Conservation (phyloP, 768 basidiomycete genomes). For the Leccinum disarticulatum region DNA sequence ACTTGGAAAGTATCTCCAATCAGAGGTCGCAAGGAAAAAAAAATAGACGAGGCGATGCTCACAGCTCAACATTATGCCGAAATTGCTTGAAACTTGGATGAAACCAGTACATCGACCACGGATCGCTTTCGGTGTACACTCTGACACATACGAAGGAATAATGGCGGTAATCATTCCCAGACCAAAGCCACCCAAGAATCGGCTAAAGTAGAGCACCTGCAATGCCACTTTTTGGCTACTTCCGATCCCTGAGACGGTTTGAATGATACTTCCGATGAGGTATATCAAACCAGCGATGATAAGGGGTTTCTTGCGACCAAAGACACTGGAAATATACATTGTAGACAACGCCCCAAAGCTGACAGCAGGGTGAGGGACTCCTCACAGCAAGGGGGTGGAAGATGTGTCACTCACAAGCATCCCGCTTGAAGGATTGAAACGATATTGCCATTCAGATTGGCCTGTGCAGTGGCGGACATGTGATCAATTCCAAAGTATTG, state of each 20-base stretch:
- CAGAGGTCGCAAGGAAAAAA: neutral
- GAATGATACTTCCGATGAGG: constrained; percentile 47
- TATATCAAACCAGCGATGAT: constrained; percentile 46
- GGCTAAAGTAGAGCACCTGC: constrained; percentile 44
- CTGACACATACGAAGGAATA: constrained; percentile 51
- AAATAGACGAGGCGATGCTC: constrained; percentile 4
- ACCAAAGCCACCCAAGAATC: constrained; percentile 62
- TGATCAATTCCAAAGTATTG: constrained; percentile 47
- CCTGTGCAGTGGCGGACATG: constrained; percentile 35
- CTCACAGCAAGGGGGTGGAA: neutral
- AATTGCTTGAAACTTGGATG: constrained; percentile 34
- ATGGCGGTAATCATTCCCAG: constrained; percentile 54
- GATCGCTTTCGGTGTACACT: constrained; percentile 47
- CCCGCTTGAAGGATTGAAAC: constrained; percentile 52
- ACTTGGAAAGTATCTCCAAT: constrained; percentile 24
- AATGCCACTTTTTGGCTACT: constrained; percentile 36
- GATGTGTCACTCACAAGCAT: constrained; percentile 40
- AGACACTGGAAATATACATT: constrained; percentile 40
- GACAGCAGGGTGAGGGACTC: neutral
- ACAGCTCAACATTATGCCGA: constrained; percentile 39
- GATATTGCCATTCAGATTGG: constrained; percentile 49
- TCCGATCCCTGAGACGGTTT: constrained; percentile 44
- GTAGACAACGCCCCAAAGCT: constrained; percentile 46
- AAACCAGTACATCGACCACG: constrained; percentile 51
- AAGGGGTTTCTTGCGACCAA: constrained; percentile 48